Conservation (phyloP, 495 filamentous ascomycete genomes). For the Lepraria neglecta region DNA sequence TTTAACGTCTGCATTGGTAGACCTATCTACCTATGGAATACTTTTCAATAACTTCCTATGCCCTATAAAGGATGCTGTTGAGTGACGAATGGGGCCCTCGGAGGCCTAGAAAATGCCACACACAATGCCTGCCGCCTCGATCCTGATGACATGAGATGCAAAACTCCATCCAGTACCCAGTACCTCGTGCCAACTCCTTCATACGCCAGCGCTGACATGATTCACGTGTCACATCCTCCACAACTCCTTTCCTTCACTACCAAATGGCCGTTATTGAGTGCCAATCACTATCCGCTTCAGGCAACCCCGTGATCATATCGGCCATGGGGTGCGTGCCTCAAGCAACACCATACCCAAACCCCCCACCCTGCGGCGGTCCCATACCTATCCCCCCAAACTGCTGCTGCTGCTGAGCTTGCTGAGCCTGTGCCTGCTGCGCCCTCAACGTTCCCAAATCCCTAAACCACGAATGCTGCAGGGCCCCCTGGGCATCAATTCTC, state of each 20-base stretch:
- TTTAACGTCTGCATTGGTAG: too few species aligned
- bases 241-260: not conserved
- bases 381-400: conserved; percentile 12
- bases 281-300: too few species aligned
- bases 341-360: not conserved
- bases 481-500: conserved; percentile 76
- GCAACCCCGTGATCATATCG: not conserved
- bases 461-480: conserved; percentile 89
- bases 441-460: conserved; percentile 52
- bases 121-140: too few species aligned
- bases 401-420: conserved; percentile 18
- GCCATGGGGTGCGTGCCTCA: too few species aligned
- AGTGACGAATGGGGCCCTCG: too few species aligned
- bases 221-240: conserved; percentile 8
- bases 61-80: too few species aligned
- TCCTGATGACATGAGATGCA: too few species aligned
- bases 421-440: conserved; percentile 28
- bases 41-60: too few species aligned
- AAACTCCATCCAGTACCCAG: not conserved
- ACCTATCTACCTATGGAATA: too few species aligned
- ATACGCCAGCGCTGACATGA: conserved; percentile 20
- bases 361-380: conserved; percentile 16
- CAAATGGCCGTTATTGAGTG: too few species aligned
- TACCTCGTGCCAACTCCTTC: not conserved
- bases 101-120: too few species aligned